phyloP scores from a whole-genome alignment of 2,329 filamentous ascomycete species.

The Alternaria triticina region DNA sequence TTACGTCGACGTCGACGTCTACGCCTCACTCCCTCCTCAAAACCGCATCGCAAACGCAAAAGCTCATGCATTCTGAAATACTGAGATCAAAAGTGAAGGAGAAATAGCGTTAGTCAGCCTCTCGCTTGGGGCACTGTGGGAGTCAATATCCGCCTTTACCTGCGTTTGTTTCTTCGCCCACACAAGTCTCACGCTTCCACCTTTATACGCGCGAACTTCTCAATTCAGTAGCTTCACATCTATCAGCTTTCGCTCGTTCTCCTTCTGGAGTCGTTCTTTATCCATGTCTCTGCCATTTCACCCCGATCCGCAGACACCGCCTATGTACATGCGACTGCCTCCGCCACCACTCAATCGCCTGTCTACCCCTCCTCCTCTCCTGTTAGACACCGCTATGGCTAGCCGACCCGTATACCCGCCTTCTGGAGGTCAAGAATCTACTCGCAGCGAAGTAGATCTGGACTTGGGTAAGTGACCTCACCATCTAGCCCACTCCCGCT shows the following conservation, averaged over 20 bases:
- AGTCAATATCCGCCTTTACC: background rate
- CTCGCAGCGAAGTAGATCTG: background rate
- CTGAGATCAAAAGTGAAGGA: background rate
- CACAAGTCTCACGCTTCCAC: background rate
- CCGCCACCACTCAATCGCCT: background rate
- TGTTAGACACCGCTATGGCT: too few species aligned
- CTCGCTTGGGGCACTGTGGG: background rate
- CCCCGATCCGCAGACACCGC: background rate
- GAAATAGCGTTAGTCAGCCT: background rate
- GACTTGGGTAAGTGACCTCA: background rate
- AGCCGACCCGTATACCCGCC: background rate
- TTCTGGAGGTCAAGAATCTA: background rate
- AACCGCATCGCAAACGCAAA: background rate
- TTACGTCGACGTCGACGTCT: background rate
- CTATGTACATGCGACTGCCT: background rate
- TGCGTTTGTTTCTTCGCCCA: background rate
- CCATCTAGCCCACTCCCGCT: background rate
- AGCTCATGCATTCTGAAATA: background rate
- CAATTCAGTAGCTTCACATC: background rate
- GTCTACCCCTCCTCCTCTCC: too few species aligned
- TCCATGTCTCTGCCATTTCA: background rate
- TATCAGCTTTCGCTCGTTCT: rapidly evolving
- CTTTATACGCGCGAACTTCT: rapidly evolving
- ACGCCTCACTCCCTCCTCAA: background rate
- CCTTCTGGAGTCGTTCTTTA: background rate